Percentiles rank a stretch among this genome's conserved stretches.
phyloP scores from a whole-genome alignment of 805 yeast genomes.

The Candida arabinofermentans region DNA sequence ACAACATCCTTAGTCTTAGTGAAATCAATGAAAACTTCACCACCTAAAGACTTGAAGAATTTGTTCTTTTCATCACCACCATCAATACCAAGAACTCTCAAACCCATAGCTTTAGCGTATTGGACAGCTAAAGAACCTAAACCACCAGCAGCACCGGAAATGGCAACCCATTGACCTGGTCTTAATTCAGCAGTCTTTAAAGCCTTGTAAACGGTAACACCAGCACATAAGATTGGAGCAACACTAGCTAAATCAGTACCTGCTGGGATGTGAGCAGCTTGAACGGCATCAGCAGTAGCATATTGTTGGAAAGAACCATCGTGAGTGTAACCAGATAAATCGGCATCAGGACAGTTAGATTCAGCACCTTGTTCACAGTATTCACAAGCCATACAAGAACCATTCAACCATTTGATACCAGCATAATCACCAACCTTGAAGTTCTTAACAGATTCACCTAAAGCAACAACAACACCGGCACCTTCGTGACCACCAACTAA shows the following conservation, averaged over 20 bases:
- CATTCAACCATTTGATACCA: constrained; percentile 68
- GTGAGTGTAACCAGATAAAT: constrained; percentile 70
- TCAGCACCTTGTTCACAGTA: constrained; percentile 55
- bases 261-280: constrained; percentile 44
- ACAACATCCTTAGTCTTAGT: constrained; percentile 34
- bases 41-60: constrained; percentile 39
- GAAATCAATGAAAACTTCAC: constrained; percentile 46
- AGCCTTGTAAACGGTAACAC: constrained; percentile 52
- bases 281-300: constrained; percentile 50
- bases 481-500: constrained; percentile 74
- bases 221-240: constrained; percentile 50
- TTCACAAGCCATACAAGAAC: constrained; percentile 63
- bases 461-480: constrained; percentile 65
- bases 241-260: constrained; percentile 45
- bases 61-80: constrained; percentile 45
- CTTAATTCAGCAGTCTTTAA: constrained; percentile 43
- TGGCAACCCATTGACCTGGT: constrained; percentile 50
- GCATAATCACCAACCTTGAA: constrained; percentile 64
- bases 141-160: constrained; percentile 52
- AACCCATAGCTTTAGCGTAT: constrained; percentile 48
- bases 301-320: constrained; percentile 58
- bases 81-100: constrained; percentile 44
- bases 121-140: constrained; percentile 49
- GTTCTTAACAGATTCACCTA: constrained; percentile 55
- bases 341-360: constrained; percentile 66